Percentiles rank a stretch among this genome's conserved stretches.
Conservation (phyloP, 2,329 filamentous ascomycete genomes). For the Podosphaera leucotricha region DNA sequence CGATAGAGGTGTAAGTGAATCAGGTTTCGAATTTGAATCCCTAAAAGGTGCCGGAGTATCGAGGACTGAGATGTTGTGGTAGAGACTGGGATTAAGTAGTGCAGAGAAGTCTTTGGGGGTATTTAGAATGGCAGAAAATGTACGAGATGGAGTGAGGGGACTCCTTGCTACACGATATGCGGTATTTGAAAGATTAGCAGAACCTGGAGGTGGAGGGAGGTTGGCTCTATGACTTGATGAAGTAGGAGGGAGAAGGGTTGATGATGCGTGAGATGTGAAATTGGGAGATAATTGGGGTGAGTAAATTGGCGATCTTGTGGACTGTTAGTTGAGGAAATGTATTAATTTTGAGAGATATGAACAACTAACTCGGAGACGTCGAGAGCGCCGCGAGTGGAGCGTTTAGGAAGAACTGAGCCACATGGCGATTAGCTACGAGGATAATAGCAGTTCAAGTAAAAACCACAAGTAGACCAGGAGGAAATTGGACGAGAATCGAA, state of each 20-base stretch:
- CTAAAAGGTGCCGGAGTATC: slow-evolving; percentile 42
- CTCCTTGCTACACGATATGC: slow-evolving; percentile 9
- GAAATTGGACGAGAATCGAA: too few relatives aligned
- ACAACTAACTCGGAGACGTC: slow-evolving; percentile 47
- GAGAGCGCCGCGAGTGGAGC: slow-evolving; percentile 56
- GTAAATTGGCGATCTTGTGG: slow-evolving; percentile 5
- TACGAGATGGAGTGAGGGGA: slow-evolving; percentile 11
- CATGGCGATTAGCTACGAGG: not conserved
- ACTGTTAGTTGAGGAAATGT: slow-evolving; percentile 1
- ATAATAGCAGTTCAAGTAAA: too few relatives aligned
- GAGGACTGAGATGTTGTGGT: slow-evolving; percentile 51
- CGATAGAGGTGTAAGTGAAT: slow-evolving; percentile 37
- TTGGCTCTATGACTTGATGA: slow-evolving; percentile 8
- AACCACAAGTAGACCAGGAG: too few relatives aligned
- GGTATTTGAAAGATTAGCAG: slow-evolving; percentile 4
- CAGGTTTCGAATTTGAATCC: slow-evolving; percentile 38
- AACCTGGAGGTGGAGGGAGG: slow-evolving; percentile 10
- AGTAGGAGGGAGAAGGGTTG: slow-evolving; percentile 8
- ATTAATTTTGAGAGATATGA: not conserved
- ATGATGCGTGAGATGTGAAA: slow-evolving; percentile 1
- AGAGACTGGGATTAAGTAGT: slow-evolving; percentile 57
- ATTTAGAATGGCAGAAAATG: slow-evolving; percentile 14
- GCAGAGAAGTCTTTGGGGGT: slow-evolving; percentile 54
- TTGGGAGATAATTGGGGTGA: slow-evolving; percentile 2
- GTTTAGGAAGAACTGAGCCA: slow-evolving; percentile 23